Evolutionary conservation across 2,329 filamentous ascomycete genomes (phyloP).

Genomic region (Macrophomina phaseolina): DNA sequence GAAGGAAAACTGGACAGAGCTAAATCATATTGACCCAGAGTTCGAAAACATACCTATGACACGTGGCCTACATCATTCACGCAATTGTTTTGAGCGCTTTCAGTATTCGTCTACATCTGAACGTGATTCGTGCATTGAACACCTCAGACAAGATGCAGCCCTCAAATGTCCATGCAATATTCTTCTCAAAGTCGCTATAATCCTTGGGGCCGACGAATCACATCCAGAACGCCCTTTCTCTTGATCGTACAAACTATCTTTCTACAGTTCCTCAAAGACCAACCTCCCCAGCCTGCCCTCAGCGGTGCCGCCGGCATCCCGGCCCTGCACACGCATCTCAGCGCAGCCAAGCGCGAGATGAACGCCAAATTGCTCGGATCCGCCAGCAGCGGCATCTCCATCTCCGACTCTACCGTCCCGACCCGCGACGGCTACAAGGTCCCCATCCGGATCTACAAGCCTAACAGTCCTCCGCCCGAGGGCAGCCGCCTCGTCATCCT

Average conservation of each 20-base stretch:
- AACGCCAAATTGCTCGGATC: conserved; percentile 4
- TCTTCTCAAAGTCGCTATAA: no score
- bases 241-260: background rate
- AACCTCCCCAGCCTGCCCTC: background rate
- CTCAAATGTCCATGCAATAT: no score
- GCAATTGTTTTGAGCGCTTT: no score
- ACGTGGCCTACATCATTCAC: no score
- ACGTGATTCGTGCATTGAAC: no score
- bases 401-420: conserved; percentile 33
- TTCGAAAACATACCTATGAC: background rate
- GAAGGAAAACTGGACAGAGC: background rate
- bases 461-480: conserved; percentile 13
- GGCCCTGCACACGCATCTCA: background rate
- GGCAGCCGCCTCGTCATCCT: conserved; percentile 32
- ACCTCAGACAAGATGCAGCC: no score
- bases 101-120: no score
- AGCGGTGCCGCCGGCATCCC: background rate
- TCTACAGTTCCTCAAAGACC: background rate
- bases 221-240: background rate
- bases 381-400: conserved; percentile 27
- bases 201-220: background rate
- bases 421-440: conserved; percentile 34
- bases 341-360: background rate
- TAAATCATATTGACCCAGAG: conserved; percentile 14
- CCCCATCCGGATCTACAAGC: conserved; percentile 34